Base-by-base conservation (phyloP, 148 eudicot genomes). In the Rhododendron henanense region DNA sequence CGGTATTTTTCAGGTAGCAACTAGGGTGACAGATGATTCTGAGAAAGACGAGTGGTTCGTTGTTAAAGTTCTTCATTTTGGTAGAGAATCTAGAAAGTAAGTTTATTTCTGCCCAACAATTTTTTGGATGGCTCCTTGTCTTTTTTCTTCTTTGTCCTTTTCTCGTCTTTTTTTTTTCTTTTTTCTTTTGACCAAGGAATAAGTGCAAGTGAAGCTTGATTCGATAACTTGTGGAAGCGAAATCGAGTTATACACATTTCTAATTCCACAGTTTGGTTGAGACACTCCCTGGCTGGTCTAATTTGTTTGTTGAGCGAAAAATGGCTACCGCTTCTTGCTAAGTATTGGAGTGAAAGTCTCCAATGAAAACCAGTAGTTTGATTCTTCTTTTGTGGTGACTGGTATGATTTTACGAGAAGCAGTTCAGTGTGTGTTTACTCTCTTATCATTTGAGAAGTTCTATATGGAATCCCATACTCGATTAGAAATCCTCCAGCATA, bases 21-120 rank as follows among this genome's bases (percentile, higher is more conserved):
- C 98, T 69, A 92, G 96, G 88, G 92, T 96, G 53, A 87, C 92
- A 57, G 89, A 89, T 80, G 94, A 92, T 63, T 90, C 91, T 67
- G 98, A 93, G n/a, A 96, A 96, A 89, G 99, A 96, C 87, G 97
- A 95, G 87, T 95, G 95, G 92, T 88, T 96, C 87, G 92, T 95
- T 85, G 98, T 94, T 85, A 96, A 96, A 93, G 99, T 96, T 41
- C 94, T 91, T 83, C 93, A 95, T 88, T 94, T 93, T 91, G 97
- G 93, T 85, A 89, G 93, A 88, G 97, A 95, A 71, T 86, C 93
- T 45, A 88, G 91, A 91, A 95, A 93, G 98, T 96, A 92, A 92
- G 31, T 90, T 44, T 47, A 85, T 79, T 75, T 82, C 77, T 78
- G 77, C 41, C 15, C 79, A 37, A 37, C 5, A 85, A 28, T 3